phyloP scores from a whole-genome alignment of 2,329 filamentous ascomycete genomes.

The Fusarium coffeatum region DNA sequence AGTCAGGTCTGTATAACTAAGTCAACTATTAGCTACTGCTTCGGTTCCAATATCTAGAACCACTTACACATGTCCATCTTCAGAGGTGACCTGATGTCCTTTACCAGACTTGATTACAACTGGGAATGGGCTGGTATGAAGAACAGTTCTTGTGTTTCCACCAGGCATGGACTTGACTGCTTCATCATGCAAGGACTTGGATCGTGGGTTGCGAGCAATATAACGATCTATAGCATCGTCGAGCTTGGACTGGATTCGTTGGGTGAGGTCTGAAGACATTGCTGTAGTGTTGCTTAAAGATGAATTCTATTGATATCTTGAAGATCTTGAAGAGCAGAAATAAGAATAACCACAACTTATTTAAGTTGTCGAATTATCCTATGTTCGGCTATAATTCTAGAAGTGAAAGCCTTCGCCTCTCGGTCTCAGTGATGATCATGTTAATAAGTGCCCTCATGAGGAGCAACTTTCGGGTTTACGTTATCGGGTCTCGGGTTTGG shows the following conservation, averaged over 20 bases:
- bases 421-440: conserved; percentile 4
- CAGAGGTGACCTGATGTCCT: conserved; percentile 53
- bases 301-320: not conserved
- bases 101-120: conserved; percentile 54
- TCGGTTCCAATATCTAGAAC: rapidly evolving
- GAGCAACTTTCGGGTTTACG: conserved; percentile 23
- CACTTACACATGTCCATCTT: conserved; percentile 54
- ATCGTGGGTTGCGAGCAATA: conserved; percentile 52
- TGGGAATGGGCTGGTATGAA: conserved; percentile 59
- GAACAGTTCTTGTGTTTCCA: conserved; percentile 60
- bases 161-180: conserved; percentile 56
- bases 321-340: not conserved
- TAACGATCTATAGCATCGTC: conserved; percentile 51
- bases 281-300: not conserved
- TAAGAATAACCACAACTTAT: not conserved
- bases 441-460: not conserved
- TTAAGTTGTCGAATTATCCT: not conserved
- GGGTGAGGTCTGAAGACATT: conserved; percentile 37
- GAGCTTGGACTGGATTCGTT: conserved; percentile 47
- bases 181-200: conserved; percentile 53
- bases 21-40: not conserved
- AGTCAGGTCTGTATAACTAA: conserved; percentile 68
- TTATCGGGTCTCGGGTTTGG: conserved; percentile 41
- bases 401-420: conserved; percentile 16
- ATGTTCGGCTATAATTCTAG: not conserved